phyloP scores from a whole-genome alignment of 225 moss, liverwort and hornwort species.

The Polytrichum commune region DNA sequence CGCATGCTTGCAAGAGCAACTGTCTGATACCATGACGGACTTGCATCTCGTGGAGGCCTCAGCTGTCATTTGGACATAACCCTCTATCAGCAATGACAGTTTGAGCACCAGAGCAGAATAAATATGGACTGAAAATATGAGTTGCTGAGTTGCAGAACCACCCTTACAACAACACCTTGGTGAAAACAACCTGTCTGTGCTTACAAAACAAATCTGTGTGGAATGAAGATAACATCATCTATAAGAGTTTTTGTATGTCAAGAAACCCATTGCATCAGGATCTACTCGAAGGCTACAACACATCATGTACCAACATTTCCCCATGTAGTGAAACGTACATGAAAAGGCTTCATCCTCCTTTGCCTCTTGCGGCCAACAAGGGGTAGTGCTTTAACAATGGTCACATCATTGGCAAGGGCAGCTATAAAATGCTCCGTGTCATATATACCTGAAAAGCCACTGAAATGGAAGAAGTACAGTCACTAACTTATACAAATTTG shows the following conservation, averaged over 20 bases:
- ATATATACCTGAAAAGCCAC: conserved; percentile 96
- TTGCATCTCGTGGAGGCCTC: conserved; percentile 73
- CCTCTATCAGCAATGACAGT: conserved; percentile 10
- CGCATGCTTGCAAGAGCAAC: conserved; percentile 75
- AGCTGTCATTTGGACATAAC: conserved; percentile 45
- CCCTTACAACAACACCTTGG: too few species aligned
- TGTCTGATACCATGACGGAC: conserved; percentile 76
- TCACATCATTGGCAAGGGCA: conserved; percentile 70
- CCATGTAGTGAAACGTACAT: conserved; percentile 32
- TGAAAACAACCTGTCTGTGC: too few species aligned
- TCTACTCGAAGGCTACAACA: background rate
- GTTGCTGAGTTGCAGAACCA: too few species aligned
- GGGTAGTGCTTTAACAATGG: conserved; percentile 68
- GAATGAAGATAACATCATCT: too few species aligned
- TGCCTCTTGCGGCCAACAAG: conserved; percentile 42
- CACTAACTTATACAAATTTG: conserved; percentile 29
- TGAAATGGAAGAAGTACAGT: conserved; percentile 47
- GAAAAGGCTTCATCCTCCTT: conserved; percentile 66
- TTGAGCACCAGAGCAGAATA: too few species aligned
- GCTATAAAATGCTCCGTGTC: conserved; percentile 85
- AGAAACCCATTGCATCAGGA: too few species aligned
- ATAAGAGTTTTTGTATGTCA: too few species aligned
- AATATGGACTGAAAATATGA: too few species aligned
- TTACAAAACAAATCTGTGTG: too few species aligned
- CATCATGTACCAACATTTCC: too few species aligned